These are phyloP conservation scores for Ceratocystis ficicola DNA, from an alignment of 2,329 filamentous ascomycete species.

Conservation along the genomic window DNA sequence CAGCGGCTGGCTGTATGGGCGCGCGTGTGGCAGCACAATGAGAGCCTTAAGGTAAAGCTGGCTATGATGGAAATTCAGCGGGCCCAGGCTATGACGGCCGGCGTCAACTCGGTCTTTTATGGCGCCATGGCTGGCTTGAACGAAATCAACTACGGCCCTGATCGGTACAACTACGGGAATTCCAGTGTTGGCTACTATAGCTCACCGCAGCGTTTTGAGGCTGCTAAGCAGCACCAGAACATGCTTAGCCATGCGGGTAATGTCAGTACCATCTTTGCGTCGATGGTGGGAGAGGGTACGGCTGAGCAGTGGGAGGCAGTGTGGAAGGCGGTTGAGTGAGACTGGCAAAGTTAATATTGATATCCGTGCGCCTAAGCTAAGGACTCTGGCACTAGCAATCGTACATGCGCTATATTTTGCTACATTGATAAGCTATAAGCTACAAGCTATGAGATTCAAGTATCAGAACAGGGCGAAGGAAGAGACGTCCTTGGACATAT, in stretches of 20 bases:
- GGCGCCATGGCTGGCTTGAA: constrained; percentile 28
- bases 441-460: too few species aligned
- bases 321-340: constrained; percentile 30
- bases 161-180: constrained; percentile 30
- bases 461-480: neutral
- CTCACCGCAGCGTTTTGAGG: constrained; percentile 29
- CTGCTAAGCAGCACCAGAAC: constrained; percentile 29
- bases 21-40: constrained; percentile 27
- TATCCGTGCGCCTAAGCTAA: too few species aligned
- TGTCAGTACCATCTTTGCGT: constrained; percentile 26
- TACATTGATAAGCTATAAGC: too few species aligned
- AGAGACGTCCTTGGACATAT: neutral
- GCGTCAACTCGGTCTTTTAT: constrained; percentile 29
- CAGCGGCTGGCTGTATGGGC: constrained; percentile 28
- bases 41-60: constrained; percentile 27
- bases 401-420: too few species aligned
- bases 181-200: constrained; percentile 30
- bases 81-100: constrained; percentile 24
- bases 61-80: constrained; percentile 30
- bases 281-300: constrained; percentile 19
- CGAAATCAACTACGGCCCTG: constrained; percentile 24
- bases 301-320: constrained; percentile 25
- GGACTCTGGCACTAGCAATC: too few species aligned
- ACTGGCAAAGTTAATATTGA: neutral
- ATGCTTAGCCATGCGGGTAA: constrained; percentile 28